Base-by-base conservation (phyloP, 2,329 filamentous ascomycete genomes). In the Coniochaeta ligniaria region DNA sequence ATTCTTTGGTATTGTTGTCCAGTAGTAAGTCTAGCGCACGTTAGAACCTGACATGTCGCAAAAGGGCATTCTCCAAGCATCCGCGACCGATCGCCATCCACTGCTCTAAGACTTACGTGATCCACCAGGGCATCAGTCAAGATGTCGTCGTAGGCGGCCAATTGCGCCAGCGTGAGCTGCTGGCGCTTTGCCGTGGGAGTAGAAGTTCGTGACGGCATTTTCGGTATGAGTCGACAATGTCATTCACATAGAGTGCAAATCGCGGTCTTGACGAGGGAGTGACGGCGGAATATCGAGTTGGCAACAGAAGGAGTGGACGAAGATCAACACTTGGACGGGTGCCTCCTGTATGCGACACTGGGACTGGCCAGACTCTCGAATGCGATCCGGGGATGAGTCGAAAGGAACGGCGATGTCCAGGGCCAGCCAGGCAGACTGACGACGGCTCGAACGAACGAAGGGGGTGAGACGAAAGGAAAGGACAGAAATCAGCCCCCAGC, bases 1-100 rank as follows among this genome's bases (percentile, higher is more conserved):
- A 70, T 98, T 96, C 76, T 99, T 99, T 65, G 94, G 93, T 62
- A 97, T 96, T 4, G 85, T 90, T 6, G 94, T 94, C 94, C 95
- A 98, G 79, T 95, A 99, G 75, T 91, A 97, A 11, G 92, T 89
- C 94, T 97, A 60, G 12, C 12, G 67, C 62, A 54, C 57, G 62
- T 63, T 57, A 66, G 63, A 43, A 31, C 11, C 26, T 31, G 26
- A 52, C 6, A n/a, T 52, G 47, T 52, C 47, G 22, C 47, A 28
- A 31, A 14, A 26, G 3, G 47, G 22, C 16, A 43, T 28, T 28
- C 43, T 8, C 3, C 16, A 57, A 62, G 31, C 62, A 60, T 35
- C 16, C 22, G 28, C 20, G 31, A 28, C 16, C 7, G 31, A 20
- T 59, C 14, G 3, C 58, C 24, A 22, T 16, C 14, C 43, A 11